Evolutionary conservation across 495 filamentous ascomycete genomes (phyloP).

Genomic region (Aspergillus sparsus): DNA sequence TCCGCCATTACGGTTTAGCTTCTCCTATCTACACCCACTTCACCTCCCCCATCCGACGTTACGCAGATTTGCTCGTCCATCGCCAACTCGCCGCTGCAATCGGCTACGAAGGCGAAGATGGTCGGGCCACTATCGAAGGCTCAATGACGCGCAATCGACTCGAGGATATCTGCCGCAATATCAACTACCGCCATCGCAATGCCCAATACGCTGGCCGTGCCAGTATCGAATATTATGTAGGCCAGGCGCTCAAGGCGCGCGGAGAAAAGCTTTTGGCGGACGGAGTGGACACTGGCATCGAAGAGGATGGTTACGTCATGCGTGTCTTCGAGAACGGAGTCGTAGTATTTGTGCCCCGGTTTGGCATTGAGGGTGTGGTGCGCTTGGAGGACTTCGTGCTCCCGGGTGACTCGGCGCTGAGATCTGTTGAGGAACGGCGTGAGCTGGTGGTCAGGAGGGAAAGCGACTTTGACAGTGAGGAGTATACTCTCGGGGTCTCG

Average conservation of each 20-base stretch:
- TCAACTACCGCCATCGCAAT: slow-evolving; percentile 95
- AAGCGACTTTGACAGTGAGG: slow-evolving; percentile 78
- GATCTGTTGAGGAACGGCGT: slow-evolving; percentile 40
- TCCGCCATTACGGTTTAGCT: slow-evolving; percentile 93
- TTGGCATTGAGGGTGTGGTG: slow-evolving; percentile 92
- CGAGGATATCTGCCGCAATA: slow-evolving; percentile 93
- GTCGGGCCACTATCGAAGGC: slow-evolving; percentile 64
- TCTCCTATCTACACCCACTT: slow-evolving; percentile 98
- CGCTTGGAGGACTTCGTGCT: slow-evolving; percentile 78
- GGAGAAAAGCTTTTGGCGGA: slow-evolving; percentile 52
- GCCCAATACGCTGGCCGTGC: slow-evolving; percentile 93
- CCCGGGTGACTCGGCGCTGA: slow-evolving; percentile 56
- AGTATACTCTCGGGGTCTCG: slow-evolving; percentile 66
- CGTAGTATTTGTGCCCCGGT: slow-evolving; percentile 91
- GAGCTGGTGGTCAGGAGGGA: slow-evolving; percentile 52
- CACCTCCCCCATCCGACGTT: slow-evolving; percentile 93
- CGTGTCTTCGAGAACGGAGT: slow-evolving; percentile 95
- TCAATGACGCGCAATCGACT: slow-evolving; percentile 73
- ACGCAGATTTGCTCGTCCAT: slow-evolving; percentile 92
- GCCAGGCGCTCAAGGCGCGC: slow-evolving; percentile 86
- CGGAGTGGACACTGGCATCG: slow-evolving; percentile 48
- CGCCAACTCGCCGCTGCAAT: slow-evolving; percentile 94
- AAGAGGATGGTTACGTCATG: slow-evolving; percentile 94
- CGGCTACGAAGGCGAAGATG: slow-evolving; percentile 70
- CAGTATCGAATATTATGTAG: slow-evolving; percentile 94